These are phyloP conservation scores for Kodamaea lidongshanica DNA, from an alignment of 805 yeast genomes.

Conservation along the genomic window DNA sequence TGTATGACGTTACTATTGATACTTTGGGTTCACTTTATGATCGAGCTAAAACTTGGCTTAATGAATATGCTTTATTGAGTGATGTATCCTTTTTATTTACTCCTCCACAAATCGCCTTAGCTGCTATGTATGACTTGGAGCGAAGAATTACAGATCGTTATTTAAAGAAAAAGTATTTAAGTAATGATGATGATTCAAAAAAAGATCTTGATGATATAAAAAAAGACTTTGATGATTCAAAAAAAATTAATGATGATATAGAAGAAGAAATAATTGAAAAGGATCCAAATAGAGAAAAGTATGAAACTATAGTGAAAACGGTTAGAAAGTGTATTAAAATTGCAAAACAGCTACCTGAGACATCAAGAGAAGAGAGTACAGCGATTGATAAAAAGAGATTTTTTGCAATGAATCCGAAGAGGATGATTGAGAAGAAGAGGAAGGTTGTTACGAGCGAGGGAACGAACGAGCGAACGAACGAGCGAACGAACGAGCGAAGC, in stretches of 20 bases:
- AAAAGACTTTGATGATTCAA: slow-evolving; percentile 6
- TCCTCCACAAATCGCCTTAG: slow-evolving; percentile 94
- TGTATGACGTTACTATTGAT: slow-evolving; percentile 42
- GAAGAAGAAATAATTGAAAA: slow-evolving; percentile 6
- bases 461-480: too few species aligned
- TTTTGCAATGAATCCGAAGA: slow-evolving; percentile 54
- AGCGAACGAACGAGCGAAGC: too few species aligned
- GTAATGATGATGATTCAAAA: slow-evolving; percentile 7
- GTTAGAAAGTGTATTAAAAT: slow-evolving; percentile 45
- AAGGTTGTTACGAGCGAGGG: too few species aligned
- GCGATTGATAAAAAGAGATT: slow-evolving; percentile 58
- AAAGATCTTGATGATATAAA: slow-evolving; percentile 6
- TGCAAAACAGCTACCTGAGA: slow-evolving; percentile 38
- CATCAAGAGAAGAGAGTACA: slow-evolving; percentile 57
- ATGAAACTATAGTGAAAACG: slow-evolving; percentile 39
- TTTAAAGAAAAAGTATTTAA: slow-evolving; percentile 54
- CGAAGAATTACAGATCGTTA: slow-evolving; percentile 60
- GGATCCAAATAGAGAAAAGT: slow-evolving; percentile 22
- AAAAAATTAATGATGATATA: slow-evolving; percentile 8
- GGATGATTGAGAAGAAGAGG: slow-evolving; percentile 42
- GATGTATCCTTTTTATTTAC: slow-evolving; percentile 75
- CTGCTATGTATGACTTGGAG: slow-evolving; percentile 68
- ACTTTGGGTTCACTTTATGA: slow-evolving; percentile 67
- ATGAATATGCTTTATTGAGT: slow-evolving; percentile 59
- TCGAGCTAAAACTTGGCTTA: slow-evolving; percentile 56